Percentiles rank a stretch among this genome's conserved stretches.
Evolutionary conservation across 139 green algal genomes (phyloP).

Genomic region (Marvania coccoides): DNA sequence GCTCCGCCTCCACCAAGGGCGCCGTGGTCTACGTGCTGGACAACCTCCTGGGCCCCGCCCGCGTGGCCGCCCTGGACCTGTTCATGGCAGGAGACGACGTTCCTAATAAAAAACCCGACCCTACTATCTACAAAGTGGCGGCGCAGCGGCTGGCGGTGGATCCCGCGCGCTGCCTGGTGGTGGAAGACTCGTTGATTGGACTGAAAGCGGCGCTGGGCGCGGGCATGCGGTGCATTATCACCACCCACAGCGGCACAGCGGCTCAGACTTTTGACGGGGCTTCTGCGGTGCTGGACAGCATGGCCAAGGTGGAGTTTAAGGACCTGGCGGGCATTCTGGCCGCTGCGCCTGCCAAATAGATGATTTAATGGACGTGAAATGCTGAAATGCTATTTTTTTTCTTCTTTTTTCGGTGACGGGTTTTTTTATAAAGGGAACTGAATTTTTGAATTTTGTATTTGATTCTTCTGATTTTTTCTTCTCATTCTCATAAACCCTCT

Average conservation of each 20-base stretch:
- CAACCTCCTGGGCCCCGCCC: conserved; percentile 67
- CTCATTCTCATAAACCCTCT: no score
- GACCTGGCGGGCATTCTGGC: conserved; percentile 3
- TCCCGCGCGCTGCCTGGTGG: conserved; percentile 75
- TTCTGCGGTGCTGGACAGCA: conserved; percentile 1
- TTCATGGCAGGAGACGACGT: conserved; percentile 80
- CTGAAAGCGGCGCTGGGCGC: conserved; percentile 80
- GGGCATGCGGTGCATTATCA: conserved; percentile 88
- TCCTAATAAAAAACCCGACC: conserved; percentile 70
- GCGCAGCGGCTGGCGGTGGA: conserved; percentile 68
- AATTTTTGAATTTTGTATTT: no score
- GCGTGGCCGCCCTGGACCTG: conserved; percentile 69
- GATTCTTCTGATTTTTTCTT: no score
- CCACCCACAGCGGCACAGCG: conserved; percentile 65
- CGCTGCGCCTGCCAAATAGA: no score
- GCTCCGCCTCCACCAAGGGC: conserved; percentile 81
- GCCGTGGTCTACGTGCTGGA: conserved; percentile 67
- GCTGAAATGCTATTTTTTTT: no score
- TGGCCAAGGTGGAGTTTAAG: conserved; percentile 7
- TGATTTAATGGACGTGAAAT: no score
- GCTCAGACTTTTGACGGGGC: conserved; percentile 29
- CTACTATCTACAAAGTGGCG: conserved; percentile 79
- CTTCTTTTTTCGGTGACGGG: no score
- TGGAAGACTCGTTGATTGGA: conserved; percentile 94
- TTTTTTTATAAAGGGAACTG: no score